phyloP scores from a whole-genome alignment of 768 basidiomycete genomes.

The Tricholoma flavovirens region DNA sequence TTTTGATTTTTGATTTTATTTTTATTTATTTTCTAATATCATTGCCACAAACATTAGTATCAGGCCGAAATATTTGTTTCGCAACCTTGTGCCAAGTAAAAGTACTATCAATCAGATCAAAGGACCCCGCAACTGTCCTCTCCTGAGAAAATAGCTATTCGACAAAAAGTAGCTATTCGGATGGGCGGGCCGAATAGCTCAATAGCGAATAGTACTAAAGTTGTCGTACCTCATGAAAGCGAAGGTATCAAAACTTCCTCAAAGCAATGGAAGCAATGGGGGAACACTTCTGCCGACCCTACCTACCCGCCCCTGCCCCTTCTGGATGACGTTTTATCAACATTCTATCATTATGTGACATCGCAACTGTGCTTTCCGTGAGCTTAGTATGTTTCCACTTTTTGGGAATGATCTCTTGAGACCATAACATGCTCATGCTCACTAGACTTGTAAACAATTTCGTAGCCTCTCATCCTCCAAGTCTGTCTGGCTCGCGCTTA shows the following conservation, averaged over 20 bases:
- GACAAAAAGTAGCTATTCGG: no score
- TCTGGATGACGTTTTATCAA: constrained; percentile 7
- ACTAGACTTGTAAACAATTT: constrained; percentile 1
- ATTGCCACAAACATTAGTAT: no score
- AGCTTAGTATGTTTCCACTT: constrained; percentile 7
- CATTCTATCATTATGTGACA: constrained; percentile 9
- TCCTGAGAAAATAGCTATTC: no score
- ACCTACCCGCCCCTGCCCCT: neutral
- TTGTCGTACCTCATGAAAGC: no score
- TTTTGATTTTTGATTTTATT: no score
- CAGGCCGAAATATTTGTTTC: no score
- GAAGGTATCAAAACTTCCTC: neutral
- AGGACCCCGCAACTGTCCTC: no score
- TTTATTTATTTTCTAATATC: no score
- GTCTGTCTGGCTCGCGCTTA: constrained; percentile 6
- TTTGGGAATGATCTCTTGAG: neutral
- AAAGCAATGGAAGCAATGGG: neutral
- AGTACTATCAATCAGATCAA: no score
- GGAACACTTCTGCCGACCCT: neutral
- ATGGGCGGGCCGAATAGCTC: no score
- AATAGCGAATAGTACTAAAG: no score
- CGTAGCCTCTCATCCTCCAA: constrained; percentile 2
- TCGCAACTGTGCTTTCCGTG: constrained; percentile 6
- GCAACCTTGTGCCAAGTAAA: no score
- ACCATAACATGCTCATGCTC: neutral